A percentile compares a stretch with the other conserved stretches of the same genome.
These are phyloP conservation scores for Camellia oleifera DNA, from an alignment of 179 eudicot genomes.

Conservation along the genomic window DNA sequence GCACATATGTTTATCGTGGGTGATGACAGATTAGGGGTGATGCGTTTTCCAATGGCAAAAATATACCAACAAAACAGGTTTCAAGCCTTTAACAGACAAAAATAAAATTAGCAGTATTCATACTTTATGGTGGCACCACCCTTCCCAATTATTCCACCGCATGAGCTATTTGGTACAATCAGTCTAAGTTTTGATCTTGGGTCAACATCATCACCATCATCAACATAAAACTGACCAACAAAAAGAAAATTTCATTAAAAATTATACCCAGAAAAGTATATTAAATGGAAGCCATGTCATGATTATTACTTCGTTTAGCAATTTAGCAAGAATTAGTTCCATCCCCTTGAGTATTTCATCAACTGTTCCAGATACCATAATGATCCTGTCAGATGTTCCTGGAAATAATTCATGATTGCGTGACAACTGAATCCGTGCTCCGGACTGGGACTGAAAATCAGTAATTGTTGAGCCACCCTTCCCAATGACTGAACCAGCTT, in stretches of 20 bases:
- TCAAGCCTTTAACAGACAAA: background rate
- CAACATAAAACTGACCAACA: constrained; percentile 51
- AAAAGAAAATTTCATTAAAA: background rate
- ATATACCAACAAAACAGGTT: background rate
- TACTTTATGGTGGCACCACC: constrained; percentile 91
- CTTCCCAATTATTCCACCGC: constrained; percentile 98
- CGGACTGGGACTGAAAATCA: constrained; percentile 87
- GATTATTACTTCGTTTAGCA: constrained; percentile 64
- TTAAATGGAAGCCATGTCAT: background rate
- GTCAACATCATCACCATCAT: constrained; percentile 62
- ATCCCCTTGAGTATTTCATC: constrained; percentile 75
- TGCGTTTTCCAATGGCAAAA: background rate
- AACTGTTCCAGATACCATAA: constrained; percentile 79
- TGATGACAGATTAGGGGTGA: background rate
- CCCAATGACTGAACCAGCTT: constrained; percentile 95
- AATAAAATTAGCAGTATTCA: constrained; percentile 13
- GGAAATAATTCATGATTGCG: constrained; percentile 92
- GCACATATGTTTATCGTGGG: background rate
- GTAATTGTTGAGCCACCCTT: constrained; percentile 87
- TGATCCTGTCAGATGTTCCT: constrained; percentile 88
- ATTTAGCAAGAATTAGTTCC: constrained; percentile 74
- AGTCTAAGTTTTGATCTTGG: constrained; percentile 67
- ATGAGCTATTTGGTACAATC: constrained; percentile 86
- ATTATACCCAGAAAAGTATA: background rate
- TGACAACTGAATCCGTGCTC: constrained; percentile 91